Evolutionary conservation across 164 flowering plant genomes (phyloP).

Genomic region (Warburgia ugandensis): DNA sequence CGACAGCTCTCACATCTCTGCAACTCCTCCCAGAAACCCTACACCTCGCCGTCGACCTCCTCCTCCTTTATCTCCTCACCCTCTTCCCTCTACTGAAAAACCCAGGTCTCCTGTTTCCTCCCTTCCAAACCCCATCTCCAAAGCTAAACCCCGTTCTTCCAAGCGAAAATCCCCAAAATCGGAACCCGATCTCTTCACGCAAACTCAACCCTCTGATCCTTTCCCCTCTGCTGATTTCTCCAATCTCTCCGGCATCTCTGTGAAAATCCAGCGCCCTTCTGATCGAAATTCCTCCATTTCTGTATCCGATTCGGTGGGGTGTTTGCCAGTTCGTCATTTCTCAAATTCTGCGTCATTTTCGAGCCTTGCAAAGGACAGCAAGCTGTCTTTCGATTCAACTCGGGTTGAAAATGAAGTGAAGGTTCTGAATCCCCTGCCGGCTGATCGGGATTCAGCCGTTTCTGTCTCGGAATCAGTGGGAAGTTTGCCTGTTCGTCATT

Average conservation of each 20-base stretch:
- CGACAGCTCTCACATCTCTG: conserved; percentile 76
- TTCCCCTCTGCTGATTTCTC: conserved; percentile 5
- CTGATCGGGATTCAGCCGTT: not conserved
- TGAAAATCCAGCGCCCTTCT: conserved; percentile 27
- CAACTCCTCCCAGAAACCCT: conserved; percentile 62
- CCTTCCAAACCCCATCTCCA: not conserved
- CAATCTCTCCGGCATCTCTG: conserved; percentile 22
- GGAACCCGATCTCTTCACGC: conserved; percentile 16
- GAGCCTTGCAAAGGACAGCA: conserved; percentile 17
- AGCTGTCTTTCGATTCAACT: conserved; percentile 25
- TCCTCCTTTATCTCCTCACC: conserved; percentile 12
- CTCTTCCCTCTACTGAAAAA: not conserved
- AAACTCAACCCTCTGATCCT: conserved; percentile 4
- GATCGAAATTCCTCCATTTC: conserved; percentile 7
- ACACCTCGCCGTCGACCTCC: conserved; percentile 5
- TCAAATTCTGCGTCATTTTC: conserved; percentile 44
- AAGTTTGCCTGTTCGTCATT: not conserved
- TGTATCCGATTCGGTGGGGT: conserved; percentile 13
- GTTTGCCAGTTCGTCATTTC: conserved; percentile 38
- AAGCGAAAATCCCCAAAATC: conserved; percentile 15
- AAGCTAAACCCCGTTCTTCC: not conserved
- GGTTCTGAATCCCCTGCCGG: too few species aligned
- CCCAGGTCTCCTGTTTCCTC: not conserved
- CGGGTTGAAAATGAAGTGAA: conserved; percentile 15
- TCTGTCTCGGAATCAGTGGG: conserved; percentile 7